phyloP scores from a whole-genome alignment of 2,329 filamentous ascomycete species.

The Dothideomycetes sp. region DNA sequence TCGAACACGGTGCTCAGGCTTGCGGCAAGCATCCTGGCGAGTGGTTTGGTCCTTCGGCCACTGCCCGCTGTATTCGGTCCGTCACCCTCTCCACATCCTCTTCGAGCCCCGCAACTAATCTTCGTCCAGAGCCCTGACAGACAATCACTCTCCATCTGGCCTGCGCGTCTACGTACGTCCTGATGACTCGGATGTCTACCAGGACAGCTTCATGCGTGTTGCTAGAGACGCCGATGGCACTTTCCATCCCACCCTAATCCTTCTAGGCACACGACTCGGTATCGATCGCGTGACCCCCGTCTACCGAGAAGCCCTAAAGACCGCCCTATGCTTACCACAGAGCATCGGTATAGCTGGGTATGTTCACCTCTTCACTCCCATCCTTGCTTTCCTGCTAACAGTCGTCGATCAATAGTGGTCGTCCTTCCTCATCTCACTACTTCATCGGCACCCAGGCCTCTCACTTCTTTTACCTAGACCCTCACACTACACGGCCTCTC shows the following conservation, averaged over 20 bases:
- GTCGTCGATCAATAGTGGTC: constrained; percentile 46
- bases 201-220: constrained; percentile 73
- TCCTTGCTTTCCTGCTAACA: neutral
- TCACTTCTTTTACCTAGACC: constrained; percentile 88
- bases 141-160: constrained; percentile 50
- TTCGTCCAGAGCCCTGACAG: constrained; percentile 60
- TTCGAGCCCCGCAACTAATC: constrained; percentile 18
- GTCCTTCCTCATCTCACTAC: constrained; percentile 81
- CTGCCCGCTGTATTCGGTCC: constrained; percentile 86
- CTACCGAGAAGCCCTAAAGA: constrained; percentile 89
- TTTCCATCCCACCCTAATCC: constrained; percentile 77
- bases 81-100: constrained; percentile 25
- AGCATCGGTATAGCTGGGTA: constrained; percentile 81
- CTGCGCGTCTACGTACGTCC: constrained; percentile 82
- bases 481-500: constrained; percentile 72
- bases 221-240: constrained; percentile 56
- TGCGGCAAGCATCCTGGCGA: constrained; percentile 94
- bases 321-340: constrained; percentile 75
- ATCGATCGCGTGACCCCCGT: constrained; percentile 91
- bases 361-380: neutral
- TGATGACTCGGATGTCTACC: constrained; percentile 85
- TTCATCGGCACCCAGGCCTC: constrained; percentile 65
- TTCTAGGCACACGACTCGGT: constrained; percentile 80
- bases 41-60: constrained; percentile 98
- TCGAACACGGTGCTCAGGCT: constrained; percentile 71